Percentiles rank a stretch among this genome's conserved stretches.
Conservation (phyloP, 345 rosid species). For the Atalantia buxifolia region DNA sequence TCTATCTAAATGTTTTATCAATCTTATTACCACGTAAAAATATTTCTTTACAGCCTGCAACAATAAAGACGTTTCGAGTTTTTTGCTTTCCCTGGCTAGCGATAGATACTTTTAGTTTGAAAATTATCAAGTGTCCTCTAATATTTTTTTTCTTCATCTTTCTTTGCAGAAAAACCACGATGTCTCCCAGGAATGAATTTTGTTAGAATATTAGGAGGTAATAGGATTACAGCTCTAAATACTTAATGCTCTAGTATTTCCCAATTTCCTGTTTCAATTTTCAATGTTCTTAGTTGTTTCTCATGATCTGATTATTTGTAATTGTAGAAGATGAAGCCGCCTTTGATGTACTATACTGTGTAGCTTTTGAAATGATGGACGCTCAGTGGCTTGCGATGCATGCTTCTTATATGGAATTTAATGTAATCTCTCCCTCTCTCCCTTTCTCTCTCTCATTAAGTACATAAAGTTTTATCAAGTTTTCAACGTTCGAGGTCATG, state of each 20-base stretch:
- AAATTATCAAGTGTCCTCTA: neutral
- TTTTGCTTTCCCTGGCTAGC: neutral
- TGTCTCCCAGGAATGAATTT: constrained; percentile 72
- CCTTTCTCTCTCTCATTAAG: constrained; percentile 11
- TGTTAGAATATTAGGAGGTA: constrained; percentile 86
- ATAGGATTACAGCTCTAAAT: neutral
- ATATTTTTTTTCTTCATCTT: neutral
- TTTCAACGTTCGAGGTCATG: neutral
- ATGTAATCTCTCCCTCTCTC: constrained; percentile 43
- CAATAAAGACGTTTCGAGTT: neutral
- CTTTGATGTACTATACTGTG: constrained; percentile 88
- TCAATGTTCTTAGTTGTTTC: neutral
- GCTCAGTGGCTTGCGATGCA: constrained; percentile 99
- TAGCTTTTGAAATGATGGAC: constrained; percentile 97
- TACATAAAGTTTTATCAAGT: neutral
- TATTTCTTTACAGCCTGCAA: neutral
- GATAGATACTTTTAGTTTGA: neutral
- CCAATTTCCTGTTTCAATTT: neutral
- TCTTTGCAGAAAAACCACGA: constrained; percentile 72
- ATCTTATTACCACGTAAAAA: neutral
- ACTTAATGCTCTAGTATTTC: neutral
- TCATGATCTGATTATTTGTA: constrained; percentile 14
- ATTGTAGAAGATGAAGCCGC: constrained; percentile 86
- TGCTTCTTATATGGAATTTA: constrained; percentile 98
- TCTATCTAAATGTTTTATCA: neutral